These are phyloP conservation scores for Cornus florida DNA, from an alignment of 148 eudicot genomes.

Conservation along the genomic window DNA sequence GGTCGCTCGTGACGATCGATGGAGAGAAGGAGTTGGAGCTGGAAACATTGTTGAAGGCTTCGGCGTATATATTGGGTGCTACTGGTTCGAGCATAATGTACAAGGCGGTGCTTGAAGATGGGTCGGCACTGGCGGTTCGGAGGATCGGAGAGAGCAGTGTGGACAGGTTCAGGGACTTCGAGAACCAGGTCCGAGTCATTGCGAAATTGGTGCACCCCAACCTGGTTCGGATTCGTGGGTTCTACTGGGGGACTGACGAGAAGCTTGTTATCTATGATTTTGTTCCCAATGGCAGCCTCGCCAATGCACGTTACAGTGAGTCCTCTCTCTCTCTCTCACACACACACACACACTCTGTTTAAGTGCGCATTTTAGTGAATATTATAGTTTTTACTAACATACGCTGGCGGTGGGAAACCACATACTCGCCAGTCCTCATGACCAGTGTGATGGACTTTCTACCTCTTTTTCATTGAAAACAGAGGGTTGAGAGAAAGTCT, in stretches of 20 bases:
- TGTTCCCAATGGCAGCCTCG: constrained; percentile 87
- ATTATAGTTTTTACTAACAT: not conserved
- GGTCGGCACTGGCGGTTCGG: constrained; percentile 72
- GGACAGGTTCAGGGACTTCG: constrained; percentile 76
- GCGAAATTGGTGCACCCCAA: constrained; percentile 83
- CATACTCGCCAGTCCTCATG: too few relatives aligned
- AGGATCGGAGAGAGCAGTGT: constrained; percentile 64
- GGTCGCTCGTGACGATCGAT: constrained; percentile 71
- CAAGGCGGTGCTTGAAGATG: constrained; percentile 89
- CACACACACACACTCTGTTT: not conserved
- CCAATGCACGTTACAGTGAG: constrained; percentile 91
- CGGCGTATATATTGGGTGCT: constrained; percentile 89
- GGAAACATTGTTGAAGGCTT: constrained; percentile 84
- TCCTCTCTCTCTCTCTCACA: constrained; percentile 8
- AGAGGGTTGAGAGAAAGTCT: too few relatives aligned
- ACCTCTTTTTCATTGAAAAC: too few relatives aligned
- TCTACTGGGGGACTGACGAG: constrained; percentile 86
- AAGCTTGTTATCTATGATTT: constrained; percentile 86
- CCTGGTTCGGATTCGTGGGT: constrained; percentile 81
- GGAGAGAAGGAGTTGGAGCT: constrained; percentile 74
- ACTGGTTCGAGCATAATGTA: constrained; percentile 84
- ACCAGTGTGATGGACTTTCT: too few relatives aligned
- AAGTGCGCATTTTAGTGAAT: not conserved
- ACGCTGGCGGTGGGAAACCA: not conserved
- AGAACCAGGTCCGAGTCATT: constrained; percentile 64